Evolutionary conservation across 2,329 filamentous ascomycete species (phyloP).

Genomic region (Bipolaris victoriae): DNA sequence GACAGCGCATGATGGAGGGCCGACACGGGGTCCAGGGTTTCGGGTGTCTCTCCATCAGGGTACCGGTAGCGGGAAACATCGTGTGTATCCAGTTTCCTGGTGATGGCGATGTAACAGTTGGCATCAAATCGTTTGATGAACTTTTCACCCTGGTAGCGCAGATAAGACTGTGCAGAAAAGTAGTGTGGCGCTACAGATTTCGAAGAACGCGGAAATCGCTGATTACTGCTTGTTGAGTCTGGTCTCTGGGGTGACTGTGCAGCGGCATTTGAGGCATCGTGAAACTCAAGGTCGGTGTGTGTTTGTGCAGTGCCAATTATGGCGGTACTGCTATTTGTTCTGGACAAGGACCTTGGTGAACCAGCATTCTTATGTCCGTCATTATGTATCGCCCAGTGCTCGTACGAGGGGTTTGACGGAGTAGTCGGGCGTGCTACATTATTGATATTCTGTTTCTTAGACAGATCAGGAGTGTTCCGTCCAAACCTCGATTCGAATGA

Average conservation of each 20-base stretch:
- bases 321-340: conserved; percentile 42
- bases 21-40: conserved; percentile 60
- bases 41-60: conserved; percentile 41
- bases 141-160: conserved; percentile 94
- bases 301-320: conserved; percentile 28
- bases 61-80: conserved; percentile 82
- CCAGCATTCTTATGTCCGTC: conserved; percentile 58
- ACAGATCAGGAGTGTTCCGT: conserved; percentile 86
- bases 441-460: conserved; percentile 81
- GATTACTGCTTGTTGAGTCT: conserved; percentile 17
- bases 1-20: conserved; percentile 71
- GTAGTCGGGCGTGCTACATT: conserved; percentile 61
- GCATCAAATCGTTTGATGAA: conserved; percentile 97
- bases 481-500: conserved; percentile 97
- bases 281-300: conserved; percentile 56
- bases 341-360: conserved; percentile 50
- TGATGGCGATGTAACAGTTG: conserved; percentile 99
- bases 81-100: conserved; percentile 95
- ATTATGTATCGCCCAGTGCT: conserved; percentile 61
- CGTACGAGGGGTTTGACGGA: conserved; percentile 45
- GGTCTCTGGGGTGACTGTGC: conserved; percentile 34
- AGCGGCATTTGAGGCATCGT: conserved; percentile 47
- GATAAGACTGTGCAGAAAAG: conserved; percentile 96
- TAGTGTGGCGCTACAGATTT: conserved; percentile 68
- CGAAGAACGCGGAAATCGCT: conserved; percentile 38